These are phyloP conservation scores for Thozetella sp. DNA, from an alignment of 495 filamentous ascomycete species.

Conservation along the genomic window DNA sequence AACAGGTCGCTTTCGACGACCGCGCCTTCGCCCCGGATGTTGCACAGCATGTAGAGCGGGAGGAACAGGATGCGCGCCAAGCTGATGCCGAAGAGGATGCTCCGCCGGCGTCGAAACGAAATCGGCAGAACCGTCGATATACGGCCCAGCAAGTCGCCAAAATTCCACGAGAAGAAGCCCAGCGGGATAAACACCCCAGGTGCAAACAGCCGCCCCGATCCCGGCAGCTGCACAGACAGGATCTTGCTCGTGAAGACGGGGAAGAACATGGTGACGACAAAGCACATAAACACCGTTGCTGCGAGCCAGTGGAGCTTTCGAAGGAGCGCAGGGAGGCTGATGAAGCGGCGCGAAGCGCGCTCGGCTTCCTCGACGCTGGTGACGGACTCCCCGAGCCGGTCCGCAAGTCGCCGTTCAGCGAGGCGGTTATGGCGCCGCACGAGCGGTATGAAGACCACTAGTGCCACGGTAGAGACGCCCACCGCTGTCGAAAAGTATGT, in stretches of 20 bases:
- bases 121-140: slow-evolving; percentile 66
- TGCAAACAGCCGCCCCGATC: slow-evolving; percentile 59
- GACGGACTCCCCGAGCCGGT: slow-evolving; percentile 38
- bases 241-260: slow-evolving; percentile 90
- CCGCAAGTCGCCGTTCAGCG: slow-evolving; percentile 35
- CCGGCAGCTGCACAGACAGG: slow-evolving; percentile 61
- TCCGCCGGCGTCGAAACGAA: slow-evolving; percentile 62
- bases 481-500: slow-evolving; percentile 92
- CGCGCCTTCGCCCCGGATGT: slow-evolving; percentile 71
- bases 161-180: slow-evolving; percentile 92
- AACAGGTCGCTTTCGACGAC: slow-evolving; percentile 78
- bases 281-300: slow-evolving; percentile 73
- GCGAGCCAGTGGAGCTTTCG: slow-evolving; percentile 74
- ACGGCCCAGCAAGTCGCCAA: slow-evolving; percentile 80
- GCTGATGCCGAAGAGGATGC: slow-evolving; percentile 62
- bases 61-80: slow-evolving; percentile 70
- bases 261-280: slow-evolving; percentile 88
- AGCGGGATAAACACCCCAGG: slow-evolving; percentile 84
- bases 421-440: slow-evolving; percentile 42
- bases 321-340: slow-evolving; percentile 69
- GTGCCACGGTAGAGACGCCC: slow-evolving; percentile 54
- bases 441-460: slow-evolving; percentile 57
- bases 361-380: slow-evolving; percentile 47
- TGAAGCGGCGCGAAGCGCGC: slow-evolving; percentile 50
- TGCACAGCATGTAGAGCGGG: slow-evolving; percentile 88